Percentiles rank a stretch among this genome's conserved stretches.
Conservation (phyloP, 768 basidiomycete species). For the Pisolithus microcarpus region DNA sequence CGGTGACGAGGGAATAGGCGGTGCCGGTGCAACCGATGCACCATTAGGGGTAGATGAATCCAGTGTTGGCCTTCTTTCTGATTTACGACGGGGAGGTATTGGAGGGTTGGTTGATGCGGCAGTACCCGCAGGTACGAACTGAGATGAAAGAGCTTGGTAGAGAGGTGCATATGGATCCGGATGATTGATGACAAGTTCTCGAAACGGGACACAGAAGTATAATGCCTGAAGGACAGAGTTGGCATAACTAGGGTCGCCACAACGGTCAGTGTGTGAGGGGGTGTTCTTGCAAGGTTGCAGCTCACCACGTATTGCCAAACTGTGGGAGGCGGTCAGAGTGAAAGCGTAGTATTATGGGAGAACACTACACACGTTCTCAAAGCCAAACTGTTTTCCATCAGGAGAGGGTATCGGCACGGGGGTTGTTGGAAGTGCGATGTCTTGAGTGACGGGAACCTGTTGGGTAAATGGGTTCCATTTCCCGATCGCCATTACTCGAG, state of each 20-base stretch:
- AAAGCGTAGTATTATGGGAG: constrained; percentile 1
- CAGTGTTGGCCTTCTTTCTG: constrained; percentile 44
- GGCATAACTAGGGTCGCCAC: constrained; percentile 64
- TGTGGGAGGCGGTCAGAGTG: constrained; percentile 25
- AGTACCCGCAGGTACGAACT: constrained; percentile 13
- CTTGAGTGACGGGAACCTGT: constrained; percentile 14
- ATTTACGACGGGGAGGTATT: constrained; percentile 41
- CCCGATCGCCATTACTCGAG: constrained; percentile 29
- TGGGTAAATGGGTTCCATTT: constrained; percentile 33
- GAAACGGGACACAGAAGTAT: constrained; percentile 91
- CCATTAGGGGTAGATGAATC: constrained; percentile 27
- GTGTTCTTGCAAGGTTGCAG: constrained; percentile 3
- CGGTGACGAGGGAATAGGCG: constrained; percentile 50
- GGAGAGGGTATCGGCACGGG: constrained; percentile 43
- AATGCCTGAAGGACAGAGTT: constrained; percentile 98
- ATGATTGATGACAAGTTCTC: constrained; percentile 78
- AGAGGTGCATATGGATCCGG: constrained; percentile 42
- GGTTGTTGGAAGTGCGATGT: constrained; percentile 20
- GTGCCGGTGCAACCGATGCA: constrained; percentile 25
- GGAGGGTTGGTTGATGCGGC: constrained; percentile 21
- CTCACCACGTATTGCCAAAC: constrained; percentile 96
- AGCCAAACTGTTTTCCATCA: constrained; percentile 86
- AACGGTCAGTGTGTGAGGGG: constrained; percentile 12
- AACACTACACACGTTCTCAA: constrained; percentile 77
- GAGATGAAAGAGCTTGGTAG: constrained; percentile 27